Evolutionary conservation across 2,329 filamentous ascomycete species (phyloP).

Genomic region (Trichoderma koningii): DNA sequence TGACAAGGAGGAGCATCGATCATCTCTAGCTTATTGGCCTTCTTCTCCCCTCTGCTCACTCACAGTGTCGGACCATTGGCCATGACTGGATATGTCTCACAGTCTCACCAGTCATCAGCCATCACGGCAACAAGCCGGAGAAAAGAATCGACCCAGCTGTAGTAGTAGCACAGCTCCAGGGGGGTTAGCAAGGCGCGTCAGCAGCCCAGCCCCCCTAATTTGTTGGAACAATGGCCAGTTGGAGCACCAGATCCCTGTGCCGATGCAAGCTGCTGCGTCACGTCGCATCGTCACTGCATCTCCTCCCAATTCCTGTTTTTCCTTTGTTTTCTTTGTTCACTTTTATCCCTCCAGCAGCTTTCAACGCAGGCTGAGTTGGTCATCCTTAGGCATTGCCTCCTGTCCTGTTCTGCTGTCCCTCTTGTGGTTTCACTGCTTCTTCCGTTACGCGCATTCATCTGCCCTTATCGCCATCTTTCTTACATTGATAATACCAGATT

Average conservation of each 20-base stretch:
- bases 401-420: not conserved
- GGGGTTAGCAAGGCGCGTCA: conserved; percentile 25
- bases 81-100: too few species aligned
- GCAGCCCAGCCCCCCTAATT: conserved; percentile 26
- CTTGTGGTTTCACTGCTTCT: not conserved
- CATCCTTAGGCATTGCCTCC: not conserved
- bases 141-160: not conserved
- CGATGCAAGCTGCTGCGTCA: conserved; percentile 9
- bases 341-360: not conserved
- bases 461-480: not conserved
- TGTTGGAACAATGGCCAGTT: not conserved
- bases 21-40: too few species aligned
- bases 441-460: not conserved
- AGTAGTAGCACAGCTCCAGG: conserved; percentile 9
- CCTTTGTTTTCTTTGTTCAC: not conserved
- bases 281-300: conserved; percentile 17
- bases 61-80: too few species aligned
- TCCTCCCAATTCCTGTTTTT: conserved; percentile 6
- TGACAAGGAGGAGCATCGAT: too few species aligned
- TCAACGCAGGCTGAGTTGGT: not conserved
- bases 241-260: conserved; percentile 4
- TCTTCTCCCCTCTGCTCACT: too few species aligned
- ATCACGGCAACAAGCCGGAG: not conserved
- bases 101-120: too few species aligned
- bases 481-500: not conserved